Evolutionary conservation across 352 stramenopile genomes (phyloP).

Genomic region (Phytophthora megakarya): DNA sequence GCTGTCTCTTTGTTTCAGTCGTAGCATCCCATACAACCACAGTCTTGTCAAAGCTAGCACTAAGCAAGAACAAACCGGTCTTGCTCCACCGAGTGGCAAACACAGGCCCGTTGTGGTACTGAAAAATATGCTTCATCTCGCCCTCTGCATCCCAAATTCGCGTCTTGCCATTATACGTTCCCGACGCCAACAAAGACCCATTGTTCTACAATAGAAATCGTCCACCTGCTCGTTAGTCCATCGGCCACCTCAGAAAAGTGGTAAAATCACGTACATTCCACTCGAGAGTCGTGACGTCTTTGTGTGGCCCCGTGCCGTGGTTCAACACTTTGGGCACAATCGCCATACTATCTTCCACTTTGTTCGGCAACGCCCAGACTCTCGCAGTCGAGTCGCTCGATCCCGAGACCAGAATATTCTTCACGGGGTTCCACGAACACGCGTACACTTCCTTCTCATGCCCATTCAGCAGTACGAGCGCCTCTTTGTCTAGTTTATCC

Average conservation of each 20-base stretch:
- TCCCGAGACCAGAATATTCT: constrained; percentile 95
- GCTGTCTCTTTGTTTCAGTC: constrained; percentile 93
- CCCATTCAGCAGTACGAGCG: constrained; percentile 70
- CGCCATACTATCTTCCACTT: constrained; percentile 51
- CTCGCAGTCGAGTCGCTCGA: constrained; percentile 95
- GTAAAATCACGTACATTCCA: constrained; percentile 88
- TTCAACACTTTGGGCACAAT: constrained; percentile 62
- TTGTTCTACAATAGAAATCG: constrained; percentile 58
- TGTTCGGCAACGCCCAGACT: constrained; percentile 93
- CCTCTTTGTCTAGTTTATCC: constrained; percentile 65
- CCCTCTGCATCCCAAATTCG: constrained; percentile 76
- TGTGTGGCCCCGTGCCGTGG: constrained; percentile 91
- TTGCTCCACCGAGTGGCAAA: constrained; percentile 89
- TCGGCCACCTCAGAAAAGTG: not conserved
- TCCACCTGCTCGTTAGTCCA: constrained; percentile 29
- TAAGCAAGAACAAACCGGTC: constrained; percentile 72
- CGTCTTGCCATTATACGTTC: constrained; percentile 95
- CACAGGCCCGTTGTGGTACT: constrained; percentile 85
- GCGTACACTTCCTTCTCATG: constrained; percentile 95
- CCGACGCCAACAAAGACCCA: constrained; percentile 92
- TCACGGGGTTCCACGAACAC: constrained; percentile 96
- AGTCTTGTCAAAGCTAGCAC: constrained; percentile 87
- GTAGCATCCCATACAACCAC: constrained; percentile 82
- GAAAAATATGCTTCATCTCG: constrained; percentile 84
- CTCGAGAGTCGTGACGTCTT: constrained; percentile 98